Evolutionary conservation across 306 rosid species (phyloP), one percentile per base, ranked within the genome.

Genomic region (Lathyrus tuberosus): DNA sequence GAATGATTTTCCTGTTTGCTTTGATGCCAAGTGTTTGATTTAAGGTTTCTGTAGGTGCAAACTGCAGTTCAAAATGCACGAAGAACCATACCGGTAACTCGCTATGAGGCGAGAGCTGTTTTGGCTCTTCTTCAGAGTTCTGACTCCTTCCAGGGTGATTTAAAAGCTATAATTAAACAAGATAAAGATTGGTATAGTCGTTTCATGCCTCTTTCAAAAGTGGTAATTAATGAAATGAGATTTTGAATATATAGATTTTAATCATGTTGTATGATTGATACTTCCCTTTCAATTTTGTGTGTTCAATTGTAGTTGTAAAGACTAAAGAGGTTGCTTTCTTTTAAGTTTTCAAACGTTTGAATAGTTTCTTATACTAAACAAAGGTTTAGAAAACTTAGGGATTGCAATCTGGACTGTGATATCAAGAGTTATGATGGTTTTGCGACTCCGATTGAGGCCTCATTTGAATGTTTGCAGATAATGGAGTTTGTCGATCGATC

Each of bases 151-250:
- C 96, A 83, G 81, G 78, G 72, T 78, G 86, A 84, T 77, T 69
- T 94, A 35, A 87, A 87, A 76, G 85, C 83, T 58, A 80, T 91
- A 47, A 78, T 90, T 26, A 85, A 85, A 83, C 90, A 85, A 80
- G 95, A 84, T 40, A 79, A 74, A 31, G 92, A 94, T 76, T 88
- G 97, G 96, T 67, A 80, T 56, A 48, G 76, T 48, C 96, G 88
- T 64, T 88, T 88, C 79, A 90, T 88, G 97, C 97, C 98, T 73
- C 89, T 94, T 61, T 62, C 97, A 10, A 86, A 85, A 81, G 79
- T 88, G 94, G 98, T 94, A 85, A 77, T 59, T 78, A 78, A 37
- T 61, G 62, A 58, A 35, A 53, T 64, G 49, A 52, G 38, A 65
- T 78, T 66, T 72, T 30, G 62, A 56, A 28, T 11, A 77, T 42